These are phyloP conservation scores for Coccomyxa subellipsoidea DNA, from an alignment of 163 green algal species.

Conservation along the genomic window DNA sequence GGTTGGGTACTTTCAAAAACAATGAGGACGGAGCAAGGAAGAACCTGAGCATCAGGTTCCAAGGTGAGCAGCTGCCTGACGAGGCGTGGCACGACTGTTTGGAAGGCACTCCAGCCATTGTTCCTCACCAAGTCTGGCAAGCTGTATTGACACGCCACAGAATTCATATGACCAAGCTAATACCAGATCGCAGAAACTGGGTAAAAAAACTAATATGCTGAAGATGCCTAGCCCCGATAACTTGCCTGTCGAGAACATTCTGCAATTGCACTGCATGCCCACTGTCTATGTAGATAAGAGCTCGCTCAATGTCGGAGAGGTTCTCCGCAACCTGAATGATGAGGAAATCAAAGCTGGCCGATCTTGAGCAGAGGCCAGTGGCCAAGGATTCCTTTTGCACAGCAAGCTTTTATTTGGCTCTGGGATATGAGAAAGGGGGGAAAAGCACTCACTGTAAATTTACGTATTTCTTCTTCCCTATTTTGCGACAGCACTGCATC, in stretches of 20 bases:
- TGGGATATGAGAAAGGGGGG: background rate
- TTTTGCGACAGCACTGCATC: background rate
- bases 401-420: background rate
- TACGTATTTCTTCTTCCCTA: background rate
- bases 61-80: background rate
- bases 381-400: background rate
- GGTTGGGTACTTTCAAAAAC: background rate
- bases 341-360: too few relatives aligned
- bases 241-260: slow-evolving; percentile 58
- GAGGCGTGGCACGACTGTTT: slow-evolving; percentile 21
- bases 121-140: slow-evolving; percentile 39
- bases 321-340: slow-evolving; percentile 58
- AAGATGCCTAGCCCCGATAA: background rate
- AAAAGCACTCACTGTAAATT: background rate
- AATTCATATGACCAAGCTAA: too few relatives aligned
- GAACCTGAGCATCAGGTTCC: background rate
- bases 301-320: slow-evolving; percentile 55
- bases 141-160: slow-evolving; percentile 30
- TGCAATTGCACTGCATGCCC: slow-evolving; percentile 55
- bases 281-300: slow-evolving; percentile 50
- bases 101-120: slow-evolving; percentile 29
- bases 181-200: background rate
- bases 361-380: too few relatives aligned
- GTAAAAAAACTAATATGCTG: background rate
- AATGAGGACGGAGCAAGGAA: too few relatives aligned